Evolutionary conservation across 176 grass and related monocot genomes (phyloP).

Genomic region (Oryza glaberrima): DNA sequence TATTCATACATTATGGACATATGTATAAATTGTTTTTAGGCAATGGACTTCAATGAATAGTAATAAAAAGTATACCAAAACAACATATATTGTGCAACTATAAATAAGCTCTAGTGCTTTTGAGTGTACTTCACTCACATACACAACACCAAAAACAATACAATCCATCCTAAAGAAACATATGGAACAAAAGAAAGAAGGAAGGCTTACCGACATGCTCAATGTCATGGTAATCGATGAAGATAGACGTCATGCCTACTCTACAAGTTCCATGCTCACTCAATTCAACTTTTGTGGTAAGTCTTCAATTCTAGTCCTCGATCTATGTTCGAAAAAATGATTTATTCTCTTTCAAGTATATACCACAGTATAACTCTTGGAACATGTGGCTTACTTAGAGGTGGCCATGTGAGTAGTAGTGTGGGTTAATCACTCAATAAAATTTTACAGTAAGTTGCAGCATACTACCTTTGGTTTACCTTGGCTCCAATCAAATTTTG

Average conservation of each 20-base stretch:
- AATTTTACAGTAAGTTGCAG: background rate
- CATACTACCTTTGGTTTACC: background rate
- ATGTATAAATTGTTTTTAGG: background rate
- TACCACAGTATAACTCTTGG: background rate
- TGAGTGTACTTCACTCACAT: background rate
- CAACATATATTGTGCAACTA: background rate
- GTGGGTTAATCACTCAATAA: background rate
- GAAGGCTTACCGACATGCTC: background rate
- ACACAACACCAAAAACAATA: background rate
- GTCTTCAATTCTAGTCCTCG: background rate
- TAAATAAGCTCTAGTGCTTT: conserved; percentile 23
- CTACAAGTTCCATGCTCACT: conserved; percentile 16
- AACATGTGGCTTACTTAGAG: no score
- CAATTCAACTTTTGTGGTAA: conserved; percentile 22
- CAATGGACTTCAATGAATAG: background rate
- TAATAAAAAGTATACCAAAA: background rate
- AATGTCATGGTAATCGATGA: conserved; percentile 25
- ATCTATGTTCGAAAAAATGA: background rate
- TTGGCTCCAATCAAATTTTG: no score
- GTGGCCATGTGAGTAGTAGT: background rate
- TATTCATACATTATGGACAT: background rate
- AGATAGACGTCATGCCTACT: background rate
- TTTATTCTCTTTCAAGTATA: background rate
- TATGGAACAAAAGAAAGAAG: conserved; percentile 3
- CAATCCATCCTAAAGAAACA: background rate